Evolutionary conservation across 1,139 yeast genomes (phyloP).

Genomic region (Hansenula lynferdii): DNA sequence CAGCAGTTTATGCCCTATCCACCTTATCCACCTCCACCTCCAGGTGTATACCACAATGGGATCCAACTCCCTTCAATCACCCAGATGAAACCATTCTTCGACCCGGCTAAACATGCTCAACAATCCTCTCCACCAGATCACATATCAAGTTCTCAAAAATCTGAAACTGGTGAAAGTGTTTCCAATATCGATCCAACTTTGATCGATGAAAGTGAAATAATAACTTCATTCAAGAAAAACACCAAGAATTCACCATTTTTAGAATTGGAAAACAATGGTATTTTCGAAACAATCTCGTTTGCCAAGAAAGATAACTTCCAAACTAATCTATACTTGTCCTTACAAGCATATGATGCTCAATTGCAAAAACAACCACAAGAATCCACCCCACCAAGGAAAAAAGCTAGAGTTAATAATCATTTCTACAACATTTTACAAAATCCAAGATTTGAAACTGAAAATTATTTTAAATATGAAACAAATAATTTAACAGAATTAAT

Average conservation of each 20-base stretch:
- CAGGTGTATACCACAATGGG: not conserved
- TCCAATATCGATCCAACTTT: constrained; percentile 21
- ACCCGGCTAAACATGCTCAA: not conserved
- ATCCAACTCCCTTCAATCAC: constrained; percentile 1
- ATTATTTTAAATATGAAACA: constrained; percentile 12
- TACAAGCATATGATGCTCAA: constrained; percentile 7
- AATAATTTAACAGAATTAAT: constrained; percentile 12
- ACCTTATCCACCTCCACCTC: not conserved
- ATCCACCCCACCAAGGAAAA: not conserved
- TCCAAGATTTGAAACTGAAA: constrained; percentile 11
- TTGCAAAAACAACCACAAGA: not conserved
- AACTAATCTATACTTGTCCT: constrained; percentile 11
- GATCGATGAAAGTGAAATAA: constrained; percentile 15
- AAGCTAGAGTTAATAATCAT: constrained; percentile 7
- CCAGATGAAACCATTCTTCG: constrained; percentile 1
- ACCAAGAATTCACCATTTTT: constrained; percentile 11
- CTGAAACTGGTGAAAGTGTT: constrained; percentile 4
- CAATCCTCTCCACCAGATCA: not conserved
- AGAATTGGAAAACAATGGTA: constrained; percentile 13
- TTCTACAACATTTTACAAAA: constrained; percentile 14
- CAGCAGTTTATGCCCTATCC: not conserved
- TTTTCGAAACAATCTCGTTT: constrained; percentile 14
- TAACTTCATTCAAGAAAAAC: constrained; percentile 10
- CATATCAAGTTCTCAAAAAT: not conserved
- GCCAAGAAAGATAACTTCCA: constrained; percentile 16